A percentile compares a stretch with the other conserved stretches of the same genome.
Evolutionary conservation across 352 stramenopile genomes (phyloP).

Genomic region (Globisporangium cystogenes): DNA sequence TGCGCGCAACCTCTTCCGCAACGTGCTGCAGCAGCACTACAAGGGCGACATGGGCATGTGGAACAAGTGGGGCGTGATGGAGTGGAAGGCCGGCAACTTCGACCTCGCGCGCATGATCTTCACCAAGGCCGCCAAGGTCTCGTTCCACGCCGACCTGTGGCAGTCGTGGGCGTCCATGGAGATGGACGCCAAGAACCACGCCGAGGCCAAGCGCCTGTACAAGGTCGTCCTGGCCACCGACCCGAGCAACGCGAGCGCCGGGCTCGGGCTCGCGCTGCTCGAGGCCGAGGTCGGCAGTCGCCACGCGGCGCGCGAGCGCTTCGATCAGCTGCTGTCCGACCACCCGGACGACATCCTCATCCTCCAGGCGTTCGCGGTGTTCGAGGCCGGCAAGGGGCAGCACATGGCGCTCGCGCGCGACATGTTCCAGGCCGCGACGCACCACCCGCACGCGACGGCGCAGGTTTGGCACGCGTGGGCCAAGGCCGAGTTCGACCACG

Average conservation of each 20-base stretch:
- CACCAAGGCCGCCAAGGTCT: conserved; percentile 64
- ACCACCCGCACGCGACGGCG: conserved; percentile 45
- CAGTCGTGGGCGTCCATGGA: conserved; percentile 87
- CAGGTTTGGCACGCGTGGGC: conserved; percentile 87
- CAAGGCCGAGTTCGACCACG: conserved; percentile 76
- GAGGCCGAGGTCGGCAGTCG: conserved; percentile 53
- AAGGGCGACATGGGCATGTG: conserved; percentile 86
- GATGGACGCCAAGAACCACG: conserved; percentile 64
- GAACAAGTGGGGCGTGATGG: conserved; percentile 90
- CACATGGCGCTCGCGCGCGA: conserved; percentile 58
- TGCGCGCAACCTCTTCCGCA: conserved; percentile 71
- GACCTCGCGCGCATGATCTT: conserved; percentile 85
- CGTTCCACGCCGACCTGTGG: conserved; percentile 69
- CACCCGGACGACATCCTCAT: conserved; percentile 68
- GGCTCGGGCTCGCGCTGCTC: conserved; percentile 66
- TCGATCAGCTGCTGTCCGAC: conserved; percentile 40
- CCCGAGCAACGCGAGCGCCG: conserved; percentile 53
- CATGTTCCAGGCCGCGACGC: conserved; percentile 50
- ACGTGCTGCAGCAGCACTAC: conserved; percentile 76
- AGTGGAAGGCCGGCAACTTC: conserved; percentile 83
- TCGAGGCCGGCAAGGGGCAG: conserved; percentile 63
- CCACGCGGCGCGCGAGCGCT: conserved; percentile 50
- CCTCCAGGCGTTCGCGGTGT: conserved; percentile 67
- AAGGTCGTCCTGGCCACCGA: conserved; percentile 81
- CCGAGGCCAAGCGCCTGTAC: conserved; percentile 74